Evolutionary conservation across 2,329 filamentous ascomycete genomes (phyloP).

Genomic region (Stagonosporopsis cucurbitacearum): DNA sequence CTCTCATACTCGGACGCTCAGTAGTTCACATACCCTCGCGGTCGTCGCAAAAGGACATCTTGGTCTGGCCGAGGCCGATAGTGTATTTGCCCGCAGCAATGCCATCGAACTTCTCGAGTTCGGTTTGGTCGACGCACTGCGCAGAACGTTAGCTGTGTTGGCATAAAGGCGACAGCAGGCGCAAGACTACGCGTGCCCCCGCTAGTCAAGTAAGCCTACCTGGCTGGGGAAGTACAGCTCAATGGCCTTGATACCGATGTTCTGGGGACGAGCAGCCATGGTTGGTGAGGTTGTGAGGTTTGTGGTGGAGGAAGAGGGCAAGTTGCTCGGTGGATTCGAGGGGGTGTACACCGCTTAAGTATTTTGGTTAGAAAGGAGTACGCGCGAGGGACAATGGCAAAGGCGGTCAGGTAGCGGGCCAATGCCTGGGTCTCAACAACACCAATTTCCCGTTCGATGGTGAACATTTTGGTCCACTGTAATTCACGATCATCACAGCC

Average conservation of each 20-base stretch:
- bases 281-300: slow-evolving; percentile 26
- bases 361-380: slow-evolving; percentile 27
- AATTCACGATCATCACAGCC: slow-evolving; percentile 5
- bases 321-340: slow-evolving; percentile 25
- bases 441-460: slow-evolving; percentile 29
- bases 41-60: slow-evolving; percentile 63
- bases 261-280: slow-evolving; percentile 56
- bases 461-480: slow-evolving; percentile 15
- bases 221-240: slow-evolving; percentile 62
- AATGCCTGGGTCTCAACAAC: slow-evolving; percentile 41
- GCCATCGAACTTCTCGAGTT: slow-evolving; percentile 63
- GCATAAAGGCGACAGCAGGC: slow-evolving; percentile 19
- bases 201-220: slow-evolving; percentile 44
- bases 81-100: slow-evolving; percentile 60
- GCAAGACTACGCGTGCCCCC: slow-evolving; percentile 1
- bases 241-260: slow-evolving; percentile 62
- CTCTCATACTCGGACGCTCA: not conserved
- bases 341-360: slow-evolving; percentile 47
- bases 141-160: slow-evolving; percentile 22
- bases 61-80: slow-evolving; percentile 62
- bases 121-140: slow-evolving; percentile 61
- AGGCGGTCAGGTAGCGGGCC: slow-evolving; percentile 47
- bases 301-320: slow-evolving; percentile 25
- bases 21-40: slow-evolving; percentile 57
- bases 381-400: slow-evolving; percentile 41